Evolutionary conservation across 495 filamentous ascomycete species (phyloP).

Genomic region (Coniosporium apollinis): DNA sequence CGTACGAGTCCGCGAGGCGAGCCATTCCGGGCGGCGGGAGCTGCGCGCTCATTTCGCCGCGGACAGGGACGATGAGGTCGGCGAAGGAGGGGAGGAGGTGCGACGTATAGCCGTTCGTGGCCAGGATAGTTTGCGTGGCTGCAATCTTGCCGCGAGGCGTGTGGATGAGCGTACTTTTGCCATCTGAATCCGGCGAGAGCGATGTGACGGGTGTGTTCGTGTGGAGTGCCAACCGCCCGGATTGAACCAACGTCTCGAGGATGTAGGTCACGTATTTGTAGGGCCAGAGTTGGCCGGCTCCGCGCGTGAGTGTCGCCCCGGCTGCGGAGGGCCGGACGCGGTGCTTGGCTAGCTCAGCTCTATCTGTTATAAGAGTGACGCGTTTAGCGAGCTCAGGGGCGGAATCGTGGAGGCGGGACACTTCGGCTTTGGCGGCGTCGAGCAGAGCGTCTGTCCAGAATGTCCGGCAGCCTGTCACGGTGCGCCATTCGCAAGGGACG

Average conservation of each 20-base stretch:
- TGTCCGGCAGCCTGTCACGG: conserved; percentile 33
- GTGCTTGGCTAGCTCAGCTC: conserved; percentile 18
- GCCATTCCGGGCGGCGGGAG: conserved; percentile 32
- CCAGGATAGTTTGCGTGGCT: conserved; percentile 47
- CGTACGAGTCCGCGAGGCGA: conserved; percentile 35
- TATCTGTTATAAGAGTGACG: conserved; percentile 18
- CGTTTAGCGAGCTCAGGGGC: conserved; percentile 34
- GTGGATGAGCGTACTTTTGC: conserved; percentile 33
- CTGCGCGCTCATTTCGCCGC: conserved; percentile 57
- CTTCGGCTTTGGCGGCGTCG: conserved; percentile 23
- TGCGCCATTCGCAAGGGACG: conserved; percentile 46
- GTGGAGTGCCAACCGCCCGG: conserved; percentile 46
- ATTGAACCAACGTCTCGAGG: conserved; percentile 37
- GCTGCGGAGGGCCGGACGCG: conserved; percentile 25
- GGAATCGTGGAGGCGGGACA: conserved; percentile 25
- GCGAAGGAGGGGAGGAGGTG: conserved; percentile 50
- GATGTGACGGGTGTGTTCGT: conserved; percentile 50
- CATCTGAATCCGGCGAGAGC: conserved; percentile 14
- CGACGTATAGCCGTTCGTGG: conserved; percentile 65
- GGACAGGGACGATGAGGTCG: conserved; percentile 58
- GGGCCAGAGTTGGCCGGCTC: conserved; percentile 48
- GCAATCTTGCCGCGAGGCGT: conserved; percentile 46
- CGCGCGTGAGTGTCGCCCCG: conserved; percentile 26
- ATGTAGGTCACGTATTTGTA: conserved; percentile 61
- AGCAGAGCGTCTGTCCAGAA: conserved; percentile 35